Conservation (phyloP, 2,329 filamentous ascomycete genomes). For the Fusarium lyarnte region DNA sequence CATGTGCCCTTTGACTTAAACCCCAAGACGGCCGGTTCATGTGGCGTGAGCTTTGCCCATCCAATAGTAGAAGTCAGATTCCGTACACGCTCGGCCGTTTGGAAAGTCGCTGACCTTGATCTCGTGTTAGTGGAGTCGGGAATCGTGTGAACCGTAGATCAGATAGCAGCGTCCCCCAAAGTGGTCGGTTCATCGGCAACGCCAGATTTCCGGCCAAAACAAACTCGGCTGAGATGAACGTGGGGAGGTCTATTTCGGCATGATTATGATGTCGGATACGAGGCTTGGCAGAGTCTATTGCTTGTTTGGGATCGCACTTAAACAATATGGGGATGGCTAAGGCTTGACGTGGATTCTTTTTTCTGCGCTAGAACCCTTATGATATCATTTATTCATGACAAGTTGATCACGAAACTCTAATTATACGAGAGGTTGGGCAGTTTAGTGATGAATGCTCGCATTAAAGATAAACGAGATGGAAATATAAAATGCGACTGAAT, state of each 20-base stretch:
- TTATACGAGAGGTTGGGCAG: not conserved
- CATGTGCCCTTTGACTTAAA: not conserved
- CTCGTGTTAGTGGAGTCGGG: not conserved
- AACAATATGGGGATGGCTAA: not conserved
- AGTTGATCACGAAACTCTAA: not conserved
- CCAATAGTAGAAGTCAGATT: not conserved
- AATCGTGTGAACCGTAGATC: not conserved
- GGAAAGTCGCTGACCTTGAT: no score
- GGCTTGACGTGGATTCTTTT: not conserved
- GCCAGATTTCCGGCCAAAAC: not conserved
- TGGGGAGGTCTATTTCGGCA: not conserved
- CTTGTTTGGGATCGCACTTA: not conserved
- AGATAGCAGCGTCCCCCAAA: not conserved
- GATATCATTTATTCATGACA: not conserved
- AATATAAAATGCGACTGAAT: not conserved
- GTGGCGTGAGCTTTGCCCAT: not conserved
- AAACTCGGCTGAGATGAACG: not conserved
- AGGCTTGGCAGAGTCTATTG: not conserved
- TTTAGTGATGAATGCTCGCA: not conserved
- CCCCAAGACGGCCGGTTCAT: not conserved
- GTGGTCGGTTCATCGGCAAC: not conserved
- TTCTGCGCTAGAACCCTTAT: not conserved
- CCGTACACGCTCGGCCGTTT: accelerated
- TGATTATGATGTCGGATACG: not conserved
- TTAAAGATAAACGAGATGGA: not conserved